Evolutionary conservation across 2,329 filamentous ascomycete species (phyloP), one percentile per base, ranked within the genome.

Genomic region (Penicillium sp.): DNA sequence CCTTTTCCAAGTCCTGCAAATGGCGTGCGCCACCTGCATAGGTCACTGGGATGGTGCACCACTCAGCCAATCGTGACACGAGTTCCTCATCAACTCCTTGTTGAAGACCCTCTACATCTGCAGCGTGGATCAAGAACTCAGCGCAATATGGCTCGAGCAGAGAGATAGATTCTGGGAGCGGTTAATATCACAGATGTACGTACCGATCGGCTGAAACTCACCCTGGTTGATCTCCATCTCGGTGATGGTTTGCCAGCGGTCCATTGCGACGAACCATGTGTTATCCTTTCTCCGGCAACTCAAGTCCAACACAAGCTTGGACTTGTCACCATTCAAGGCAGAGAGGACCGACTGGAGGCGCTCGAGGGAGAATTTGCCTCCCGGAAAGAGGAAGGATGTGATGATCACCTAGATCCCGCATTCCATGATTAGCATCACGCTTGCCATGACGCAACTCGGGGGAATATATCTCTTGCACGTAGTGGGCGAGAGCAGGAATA

Each of bases 201-300:
- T 22, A 22, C 29, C 27, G 27, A n/a, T 14, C 6, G 32, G 9
- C n/a, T 5, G 22, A 14, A 31, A 48, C 75, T 53, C 76, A 92
- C 93, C 90, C 81, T 90, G 81, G 60, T 88, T 93, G 61, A 99
- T 86, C 71, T 97, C 91, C 86, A 96, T 96, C 67, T 97, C 91
- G 1, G 94, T 97, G 52, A 97, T 88, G 1, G 91, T 96, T 80
- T 97, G 94, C 94, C 94, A 99, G 74, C 96, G 96, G 75, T 99
- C 91, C 88, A 96, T 99, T 52, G 94, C 93, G n/a, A 99, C 94
- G 67, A 90, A 92, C 94, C 94, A 99, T 38, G 79, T 87, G 52
- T 87, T 80, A 36, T 82, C 89, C 56, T 86, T 87, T 55, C 87
- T 82, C 48, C 94, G 86, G 71, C 94, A 99, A 75, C 92, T 96